These are phyloP conservation scores for Ilyonectria sp. DNA, from an alignment of 2,329 filamentous ascomycete genomes.

Conservation along the genomic window DNA sequence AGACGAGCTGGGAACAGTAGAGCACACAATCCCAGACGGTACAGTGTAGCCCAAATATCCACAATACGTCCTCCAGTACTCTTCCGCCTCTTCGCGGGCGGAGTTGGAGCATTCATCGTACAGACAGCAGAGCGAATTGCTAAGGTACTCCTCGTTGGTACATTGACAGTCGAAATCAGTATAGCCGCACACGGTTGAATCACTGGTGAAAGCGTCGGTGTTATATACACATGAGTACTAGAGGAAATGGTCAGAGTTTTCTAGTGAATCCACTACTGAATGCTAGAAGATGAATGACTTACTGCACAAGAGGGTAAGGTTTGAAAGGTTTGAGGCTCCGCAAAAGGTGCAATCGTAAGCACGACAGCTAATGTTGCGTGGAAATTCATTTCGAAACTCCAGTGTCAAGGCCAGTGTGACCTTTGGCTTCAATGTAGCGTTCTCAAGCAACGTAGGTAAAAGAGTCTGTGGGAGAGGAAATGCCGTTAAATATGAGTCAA, in stretches of 20 bases:
- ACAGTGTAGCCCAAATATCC: not conserved
- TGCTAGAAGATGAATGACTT: too few relatives aligned
- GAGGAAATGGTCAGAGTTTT: not conserved
- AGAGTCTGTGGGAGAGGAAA: fast-evolving
- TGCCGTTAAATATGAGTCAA: too few relatives aligned
- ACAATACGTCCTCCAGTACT: not conserved
- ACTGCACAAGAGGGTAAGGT: too few relatives aligned
- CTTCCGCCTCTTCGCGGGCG: not conserved
- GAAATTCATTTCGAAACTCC: too few relatives aligned
- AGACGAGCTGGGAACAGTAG: not conserved
- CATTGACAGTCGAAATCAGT: not conserved
- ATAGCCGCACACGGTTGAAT: not conserved
- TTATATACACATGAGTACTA: not conserved
- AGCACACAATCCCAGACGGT: not conserved
- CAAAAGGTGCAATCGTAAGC: too few relatives aligned
- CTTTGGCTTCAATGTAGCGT: too few relatives aligned
- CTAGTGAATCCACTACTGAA: too few relatives aligned
- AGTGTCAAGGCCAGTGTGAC: too few relatives aligned
- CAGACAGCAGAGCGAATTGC: not conserved
- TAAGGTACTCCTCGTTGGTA: not conserved
- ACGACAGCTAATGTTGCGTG: too few relatives aligned
- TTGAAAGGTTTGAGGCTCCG: too few relatives aligned
- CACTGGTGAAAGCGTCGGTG: not conserved
- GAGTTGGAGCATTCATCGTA: not conserved
- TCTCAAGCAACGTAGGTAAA: too few relatives aligned